A percentile compares a stretch with the other conserved stretches of the same genome.
Conservation (phyloP, 352 stramenopile genomes). For the Phytophthora agathidicida region DNA sequence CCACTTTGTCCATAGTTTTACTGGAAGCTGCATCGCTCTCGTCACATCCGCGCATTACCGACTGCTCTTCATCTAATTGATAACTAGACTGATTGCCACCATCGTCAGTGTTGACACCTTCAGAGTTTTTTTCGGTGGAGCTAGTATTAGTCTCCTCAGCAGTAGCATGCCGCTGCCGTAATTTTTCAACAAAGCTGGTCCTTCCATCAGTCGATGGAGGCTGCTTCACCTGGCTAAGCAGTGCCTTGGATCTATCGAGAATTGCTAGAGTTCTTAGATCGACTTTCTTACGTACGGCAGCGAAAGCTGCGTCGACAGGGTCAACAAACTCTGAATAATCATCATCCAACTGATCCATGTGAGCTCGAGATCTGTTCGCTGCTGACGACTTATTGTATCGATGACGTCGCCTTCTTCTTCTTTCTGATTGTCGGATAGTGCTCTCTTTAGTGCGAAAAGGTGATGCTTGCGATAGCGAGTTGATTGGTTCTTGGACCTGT, state of each 20-base stretch:
- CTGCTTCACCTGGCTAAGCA: conserved; percentile 42
- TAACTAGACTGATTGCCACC: background rate
- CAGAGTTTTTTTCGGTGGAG: background rate
- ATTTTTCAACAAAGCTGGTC: conserved; percentile 38
- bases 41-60: background rate
- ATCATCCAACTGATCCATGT: conserved; percentile 2
- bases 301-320: conserved; percentile 42
- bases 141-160: background rate
- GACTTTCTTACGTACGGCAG: conserved; percentile 47
- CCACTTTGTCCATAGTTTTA: background rate
- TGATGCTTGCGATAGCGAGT: conserved; percentile 6
- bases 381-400: conserved; percentile 4
- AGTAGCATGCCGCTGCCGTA: conserved; percentile 27
- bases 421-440: background rate
- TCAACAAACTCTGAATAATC: conserved; percentile 21
- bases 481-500: background rate
- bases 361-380: background rate
- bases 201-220: conserved; percentile 3
- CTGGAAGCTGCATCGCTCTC: background rate
- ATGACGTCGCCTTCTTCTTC: conserved; percentile 6
- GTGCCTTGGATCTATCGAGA: conserved; percentile 48
- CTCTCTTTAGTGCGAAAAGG: background rate
- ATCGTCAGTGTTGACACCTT: background rate
- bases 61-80: background rate
- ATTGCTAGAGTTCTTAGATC: conserved; percentile 61